Conservation (phyloP, 2,329 filamentous ascomycete species). For the Capronia americana region DNA sequence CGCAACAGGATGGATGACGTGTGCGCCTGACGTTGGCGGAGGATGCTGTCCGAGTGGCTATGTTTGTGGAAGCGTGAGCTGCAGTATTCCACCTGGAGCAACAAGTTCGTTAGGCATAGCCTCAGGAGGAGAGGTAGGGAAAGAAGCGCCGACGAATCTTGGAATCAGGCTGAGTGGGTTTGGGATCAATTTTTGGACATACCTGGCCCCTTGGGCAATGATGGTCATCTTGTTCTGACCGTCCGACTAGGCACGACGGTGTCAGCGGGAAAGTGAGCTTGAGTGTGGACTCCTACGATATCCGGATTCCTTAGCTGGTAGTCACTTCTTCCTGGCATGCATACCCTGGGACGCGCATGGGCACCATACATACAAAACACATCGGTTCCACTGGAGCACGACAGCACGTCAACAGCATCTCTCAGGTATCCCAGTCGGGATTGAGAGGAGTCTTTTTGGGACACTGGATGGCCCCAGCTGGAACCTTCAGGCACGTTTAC, state of each 20-base stretch:
- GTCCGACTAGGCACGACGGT: not conserved
- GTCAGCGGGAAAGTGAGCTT: not conserved
- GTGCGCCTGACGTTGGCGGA: constrained; percentile 68
- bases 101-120: constrained; percentile 55
- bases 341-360: not conserved
- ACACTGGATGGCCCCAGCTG: not conserved
- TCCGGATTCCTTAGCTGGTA: not conserved
- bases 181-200: not conserved
- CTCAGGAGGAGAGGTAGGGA: constrained; percentile 53
- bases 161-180: not conserved
- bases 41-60: constrained; percentile 87
- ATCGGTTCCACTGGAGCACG: not conserved
- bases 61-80: constrained; percentile 73
- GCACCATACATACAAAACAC: not conserved
- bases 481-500: not conserved
- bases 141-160: constrained; percentile 42
- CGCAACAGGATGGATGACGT: constrained; percentile 79
- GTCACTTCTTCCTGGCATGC: not conserved
- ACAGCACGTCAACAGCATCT: not conserved
- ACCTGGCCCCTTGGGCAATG: not conserved
- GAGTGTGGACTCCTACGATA: not conserved
- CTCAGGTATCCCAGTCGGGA: not conserved
- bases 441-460: not conserved
- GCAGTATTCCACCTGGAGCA: constrained; percentile 45
- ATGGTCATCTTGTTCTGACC: not conserved